A percentile compares a stretch with the other conserved stretches of the same genome.
Evolutionary conservation across 2,329 filamentous ascomycete species (phyloP).

Genomic region (Colletotrichum cordylinicola): DNA sequence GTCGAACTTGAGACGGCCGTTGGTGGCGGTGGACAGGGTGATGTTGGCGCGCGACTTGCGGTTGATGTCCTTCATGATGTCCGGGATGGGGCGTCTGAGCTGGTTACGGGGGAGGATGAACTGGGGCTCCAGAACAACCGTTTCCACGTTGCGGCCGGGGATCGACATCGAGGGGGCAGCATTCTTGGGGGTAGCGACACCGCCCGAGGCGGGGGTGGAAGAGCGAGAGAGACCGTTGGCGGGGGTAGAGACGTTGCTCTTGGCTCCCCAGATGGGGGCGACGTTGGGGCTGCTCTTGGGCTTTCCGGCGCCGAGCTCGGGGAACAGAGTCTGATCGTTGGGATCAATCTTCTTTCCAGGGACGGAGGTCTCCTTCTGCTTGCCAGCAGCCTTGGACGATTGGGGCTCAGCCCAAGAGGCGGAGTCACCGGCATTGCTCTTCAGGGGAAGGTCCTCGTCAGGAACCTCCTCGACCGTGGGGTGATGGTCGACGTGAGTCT

Average conservation of each 20-base stretch:
- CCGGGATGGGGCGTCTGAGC: conserved; percentile 83
- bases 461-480: conserved; percentile 80
- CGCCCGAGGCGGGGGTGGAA: conserved; percentile 69
- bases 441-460: conserved; percentile 77
- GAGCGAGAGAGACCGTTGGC: conserved; percentile 63
- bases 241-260: conserved; percentile 62
- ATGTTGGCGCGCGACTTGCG: conserved; percentile 88
- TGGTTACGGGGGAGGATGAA: conserved; percentile 79
- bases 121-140: conserved; percentile 74
- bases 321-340: conserved; percentile 89
- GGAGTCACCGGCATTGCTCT: conserved; percentile 48
- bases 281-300: conserved; percentile 70
- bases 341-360: conserved; percentile 69
- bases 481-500: conserved; percentile 66
- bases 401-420: conserved; percentile 54
- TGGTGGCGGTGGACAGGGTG: conserved; percentile 75
- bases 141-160: conserved; percentile 83
- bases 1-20: conserved; percentile 80
- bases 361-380: conserved; percentile 65
- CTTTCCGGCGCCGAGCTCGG: conserved; percentile 78
- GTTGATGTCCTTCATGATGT: conserved; percentile 91
- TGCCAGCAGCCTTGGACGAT: conserved; percentile 70
- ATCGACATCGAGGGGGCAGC: conserved; percentile 70
- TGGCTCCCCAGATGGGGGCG: conserved; percentile 79
- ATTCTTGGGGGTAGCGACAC: conserved; percentile 51